Percentiles rank a stretch among this genome's conserved stretches.
Conservation (phyloP, 1,284 basidiomycete species). For the Ceratobasidium theobromae region DNA sequence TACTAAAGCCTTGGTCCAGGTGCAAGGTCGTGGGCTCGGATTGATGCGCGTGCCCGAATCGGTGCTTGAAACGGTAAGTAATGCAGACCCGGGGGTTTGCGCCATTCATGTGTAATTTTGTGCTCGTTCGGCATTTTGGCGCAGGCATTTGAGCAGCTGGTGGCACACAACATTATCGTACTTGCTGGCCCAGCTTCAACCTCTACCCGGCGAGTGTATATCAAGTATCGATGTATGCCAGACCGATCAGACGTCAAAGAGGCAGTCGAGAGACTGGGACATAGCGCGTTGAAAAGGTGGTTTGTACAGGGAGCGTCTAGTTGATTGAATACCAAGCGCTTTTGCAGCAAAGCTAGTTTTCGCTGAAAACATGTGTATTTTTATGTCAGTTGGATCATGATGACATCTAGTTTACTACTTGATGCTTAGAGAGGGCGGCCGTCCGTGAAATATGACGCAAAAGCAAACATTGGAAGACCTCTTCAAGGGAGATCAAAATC, state of each 20-base stretch:
- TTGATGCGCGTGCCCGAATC: slow-evolving; percentile 34
- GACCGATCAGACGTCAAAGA: slow-evolving; percentile 61
- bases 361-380: slow-evolving; percentile 1
- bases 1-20: slow-evolving; percentile 29
- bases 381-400: slow-evolving; percentile 19
- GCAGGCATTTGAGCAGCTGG: slow-evolving; percentile 70
- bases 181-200: slow-evolving; percentile 50
- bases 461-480: neutral
- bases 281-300: slow-evolving; percentile 76
- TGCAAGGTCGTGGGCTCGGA: slow-evolving; percentile 33
- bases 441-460: neutral
- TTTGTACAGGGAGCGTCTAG: slow-evolving; percentile 44
- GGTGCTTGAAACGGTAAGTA: slow-evolving; percentile 36
- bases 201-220: slow-evolving; percentile 59
- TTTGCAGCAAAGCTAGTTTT: neutral
- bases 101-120: neutral
- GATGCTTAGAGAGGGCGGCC: too few species aligned
- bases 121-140: slow-evolving; percentile 4
- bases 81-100: neutral
- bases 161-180: slow-evolving; percentile 55
- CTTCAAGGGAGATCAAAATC: slow-evolving; percentile 45
- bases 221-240: slow-evolving; percentile 62
- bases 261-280: slow-evolving; percentile 63
- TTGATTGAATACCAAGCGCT: neutral
- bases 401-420: too few species aligned